Base-by-base conservation (phyloP, 2,329 filamentous ascomycete genomes). In the Paecilomyces sp. region DNA sequence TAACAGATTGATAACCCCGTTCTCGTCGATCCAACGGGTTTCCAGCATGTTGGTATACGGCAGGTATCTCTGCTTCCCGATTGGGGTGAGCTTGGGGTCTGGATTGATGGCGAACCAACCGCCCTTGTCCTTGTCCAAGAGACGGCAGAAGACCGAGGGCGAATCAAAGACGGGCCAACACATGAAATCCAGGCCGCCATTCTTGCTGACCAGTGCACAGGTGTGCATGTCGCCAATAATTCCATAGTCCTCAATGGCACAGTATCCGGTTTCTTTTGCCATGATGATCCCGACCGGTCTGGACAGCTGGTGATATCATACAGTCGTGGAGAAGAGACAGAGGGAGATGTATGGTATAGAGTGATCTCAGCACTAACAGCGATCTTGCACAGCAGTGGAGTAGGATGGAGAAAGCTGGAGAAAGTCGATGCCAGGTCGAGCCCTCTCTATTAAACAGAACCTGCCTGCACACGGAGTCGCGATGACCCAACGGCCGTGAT, bases 141-240 rank as follows among this genome's bases (percentile, higher is more conserved):
- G 79, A 50, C 88, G 84, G 68, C 88, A 90, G 71, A 92, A 92
- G 56, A 92, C 76, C 0, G 87, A 87, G 0, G 89, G 88, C 5
- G 88, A 91, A 72, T 92, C 89, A 69, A 92, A 92, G 65, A 90
- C 85, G 2, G 88, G 89, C 89, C 88, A 92, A 73, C 88, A 91
- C 87, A 91, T 89, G 66, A 86, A 90, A 69, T 91, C 89, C 60
- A 92, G 74, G 64, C 87, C 88, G 25, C 88, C 88, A 67, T 88
- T 85, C 69, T 89, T 88, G 64, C 87, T 88, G 24, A 90, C 82
- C n/a, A 91, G 77, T 13, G 88, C 88, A 76, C 87, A 90, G 0
- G 88, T 92, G 67, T 87, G 83, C 88, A 92, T 90, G 68, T 91
- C 91, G 25, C 89, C 89, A 66, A 92, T 90, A 73, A 92, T 82